Base-by-base conservation (phyloP, 257 asterid genomes). In the Leonotis leonurus region DNA sequence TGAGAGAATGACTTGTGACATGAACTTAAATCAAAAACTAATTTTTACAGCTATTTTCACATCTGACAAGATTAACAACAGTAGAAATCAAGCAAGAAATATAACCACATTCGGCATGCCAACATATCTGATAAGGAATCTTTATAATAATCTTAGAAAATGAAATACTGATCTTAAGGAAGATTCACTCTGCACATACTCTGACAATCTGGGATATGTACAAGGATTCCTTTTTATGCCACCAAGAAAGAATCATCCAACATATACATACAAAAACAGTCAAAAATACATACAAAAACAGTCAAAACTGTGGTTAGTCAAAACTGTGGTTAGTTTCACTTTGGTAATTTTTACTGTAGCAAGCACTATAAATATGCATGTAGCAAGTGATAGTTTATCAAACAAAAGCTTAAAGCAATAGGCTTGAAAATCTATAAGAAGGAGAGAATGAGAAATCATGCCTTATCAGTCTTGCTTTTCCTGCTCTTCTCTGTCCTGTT, bases 311-410 rank as follows among this genome's bases (percentile, higher is more conserved):
- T n/a, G n/a, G n/a, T n/a, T n/a, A n/a, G 0, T 12, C 1, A 33
- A 33, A 33, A 33, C 13, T 33, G 39, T 33, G 0, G 39, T 33
- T 9, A 33, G 9, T 45, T 48, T 35, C 43, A 18, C 12, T 39
- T 30, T 29, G 29, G 8, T 30, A 12, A 49, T 4, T 37, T 11
- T 18, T 3, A 63, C 66, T 55, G 61, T 45, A 14, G n/a, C 3
- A 54, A 35, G 8, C 60, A 62, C 60, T 70, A 63, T 62, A 70
- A 56, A 58, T 64, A 53, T 9, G 27, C 70, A 3, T 16, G 6
- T 3, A 21, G 0, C 8, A 66, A n/a, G 3, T 40, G 13, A 18
- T 13, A 46, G 4, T 26, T 41, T 12, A 13, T 43, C 22, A 18
- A 55, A 30, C 22, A 41, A 4, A 49, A 22, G 8, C 18, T 68